Evolutionary conservation across 108 stramenopile species (phyloP).

Genomic region (Parietichytrium sp.): DNA sequence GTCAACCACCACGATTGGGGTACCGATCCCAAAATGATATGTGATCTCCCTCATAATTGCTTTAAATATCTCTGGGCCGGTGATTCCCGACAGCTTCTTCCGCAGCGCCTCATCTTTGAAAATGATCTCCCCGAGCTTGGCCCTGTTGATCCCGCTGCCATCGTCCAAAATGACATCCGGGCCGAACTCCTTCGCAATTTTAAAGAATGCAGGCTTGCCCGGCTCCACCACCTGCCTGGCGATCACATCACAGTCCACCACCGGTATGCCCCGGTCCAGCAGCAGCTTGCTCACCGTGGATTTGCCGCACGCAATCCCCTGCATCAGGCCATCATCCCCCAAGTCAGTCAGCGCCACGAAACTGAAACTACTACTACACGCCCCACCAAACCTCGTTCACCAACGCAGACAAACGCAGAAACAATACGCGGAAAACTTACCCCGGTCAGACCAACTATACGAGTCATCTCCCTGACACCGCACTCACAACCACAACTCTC

Average conservation of each 20-base stretch:
- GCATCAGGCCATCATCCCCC: too few relatives aligned
- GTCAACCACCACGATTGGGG: neutral
- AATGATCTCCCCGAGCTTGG: constrained; percentile 23
- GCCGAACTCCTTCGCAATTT: neutral
- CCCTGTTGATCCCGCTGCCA: neutral
- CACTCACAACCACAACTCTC: too few relatives aligned
- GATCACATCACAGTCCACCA: constrained; percentile 17
- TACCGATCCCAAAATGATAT: neutral
- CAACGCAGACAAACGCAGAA: neutral
- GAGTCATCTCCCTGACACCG: too few relatives aligned
- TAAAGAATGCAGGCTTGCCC: neutral
- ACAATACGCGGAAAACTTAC: neutral
- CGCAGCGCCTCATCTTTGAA: neutral
- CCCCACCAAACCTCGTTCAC: too few relatives aligned
- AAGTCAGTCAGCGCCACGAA: too few relatives aligned
- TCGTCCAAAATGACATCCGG: neutral
- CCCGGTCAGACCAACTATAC: neutral
- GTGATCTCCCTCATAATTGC: neutral
- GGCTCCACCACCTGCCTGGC: neutral
- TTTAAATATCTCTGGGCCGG: neutral
- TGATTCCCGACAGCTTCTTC: neutral
- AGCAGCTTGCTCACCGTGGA: neutral
- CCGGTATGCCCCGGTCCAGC: constrained; percentile 2
- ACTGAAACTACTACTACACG: too few relatives aligned
- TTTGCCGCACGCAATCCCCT: constrained; percentile 35